Base-by-base conservation (phyloP, 768 basidiomycete species). In the Agaricus blazei region DNA sequence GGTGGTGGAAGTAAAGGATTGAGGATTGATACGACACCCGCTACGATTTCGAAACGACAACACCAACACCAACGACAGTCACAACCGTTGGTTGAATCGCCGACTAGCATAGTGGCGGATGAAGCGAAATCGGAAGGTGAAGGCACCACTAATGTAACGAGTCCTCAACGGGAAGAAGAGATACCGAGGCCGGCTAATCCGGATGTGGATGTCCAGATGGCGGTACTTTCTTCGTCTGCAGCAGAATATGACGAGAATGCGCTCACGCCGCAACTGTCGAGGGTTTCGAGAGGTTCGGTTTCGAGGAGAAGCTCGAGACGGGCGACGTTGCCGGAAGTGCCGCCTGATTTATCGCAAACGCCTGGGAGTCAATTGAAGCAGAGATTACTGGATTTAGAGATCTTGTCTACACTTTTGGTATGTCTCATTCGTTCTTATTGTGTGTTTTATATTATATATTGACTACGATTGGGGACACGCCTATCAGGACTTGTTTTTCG, bases 401-500 rank as follows among this genome's bases (percentile, higher is more conserved):
- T 98, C 1, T 68, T 94, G 41, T 75, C 82, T 1, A 87, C 86
- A 1, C 73, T 98, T 59, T 74, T 98, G 62, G 94, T 94, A 58
- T 64, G 88, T 72, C 11, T 72, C 11, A n/a, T 44, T 19, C 50
- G 38, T 40, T 50, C 48, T 42, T 19, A 19, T 19, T 19, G 19
- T 19, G 19, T 19, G 19, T 19, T 19, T 19, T 19, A 19, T 19
- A 19, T 19, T 19, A 19, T 19, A 19, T 19, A 19, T 19, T 19
- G 19, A 19, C 19, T 19, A 19, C 19, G 19, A 19, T 19, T 19
- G 19, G 19, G 19, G 19, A 19, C 19, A 19, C 19, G 19, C 1
- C 1, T 19, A 19, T 19, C 19, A 96, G 93, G 90, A 95, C 62
- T 77, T 98, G 37, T 98, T 98, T 76, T 98, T 98, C 67, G 87